These are phyloP conservation scores for Tylopilus felleus DNA, from an alignment of 768 basidiomycete genomes.

Conservation along the genomic window DNA sequence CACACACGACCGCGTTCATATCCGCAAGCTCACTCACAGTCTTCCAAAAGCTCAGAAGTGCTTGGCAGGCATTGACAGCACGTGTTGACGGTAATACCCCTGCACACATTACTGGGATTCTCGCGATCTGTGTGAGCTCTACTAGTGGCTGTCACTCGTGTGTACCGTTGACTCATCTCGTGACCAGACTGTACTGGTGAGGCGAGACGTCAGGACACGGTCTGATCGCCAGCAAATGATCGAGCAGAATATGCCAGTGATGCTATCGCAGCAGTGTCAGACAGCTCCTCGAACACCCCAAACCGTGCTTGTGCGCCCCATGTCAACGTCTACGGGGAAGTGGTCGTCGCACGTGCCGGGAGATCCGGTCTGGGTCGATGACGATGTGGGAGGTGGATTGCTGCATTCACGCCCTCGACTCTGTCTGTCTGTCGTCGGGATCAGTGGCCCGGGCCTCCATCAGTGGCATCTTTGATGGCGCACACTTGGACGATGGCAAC, in stretches of 20 bases:
- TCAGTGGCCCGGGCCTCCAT: background rate
- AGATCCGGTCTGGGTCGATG: background rate
- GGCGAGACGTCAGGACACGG: background rate
- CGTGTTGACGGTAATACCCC: conserved; percentile 1
- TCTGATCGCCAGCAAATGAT: background rate
- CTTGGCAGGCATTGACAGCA: background rate
- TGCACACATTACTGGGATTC: background rate
- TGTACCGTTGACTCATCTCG: background rate
- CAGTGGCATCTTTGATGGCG: background rate
- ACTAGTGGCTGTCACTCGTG: background rate
- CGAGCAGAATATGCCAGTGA: background rate
- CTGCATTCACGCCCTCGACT: background rate
- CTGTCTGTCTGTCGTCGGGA: background rate
- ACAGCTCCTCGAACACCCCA: background rate
- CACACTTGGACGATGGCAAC: background rate
- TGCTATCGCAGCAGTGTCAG: background rate
- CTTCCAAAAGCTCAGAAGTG: background rate
- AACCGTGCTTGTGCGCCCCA: background rate
- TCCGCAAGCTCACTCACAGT: conserved; percentile 1
- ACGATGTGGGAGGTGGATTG: background rate
- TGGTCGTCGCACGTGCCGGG: background rate
- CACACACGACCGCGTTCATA: background rate
- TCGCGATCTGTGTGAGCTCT: background rate
- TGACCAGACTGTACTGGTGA: background rate
- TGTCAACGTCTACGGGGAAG: background rate